phyloP scores from a whole-genome alignment of 78 protist genomes.

The Dictyostelium intermedium region DNA sequence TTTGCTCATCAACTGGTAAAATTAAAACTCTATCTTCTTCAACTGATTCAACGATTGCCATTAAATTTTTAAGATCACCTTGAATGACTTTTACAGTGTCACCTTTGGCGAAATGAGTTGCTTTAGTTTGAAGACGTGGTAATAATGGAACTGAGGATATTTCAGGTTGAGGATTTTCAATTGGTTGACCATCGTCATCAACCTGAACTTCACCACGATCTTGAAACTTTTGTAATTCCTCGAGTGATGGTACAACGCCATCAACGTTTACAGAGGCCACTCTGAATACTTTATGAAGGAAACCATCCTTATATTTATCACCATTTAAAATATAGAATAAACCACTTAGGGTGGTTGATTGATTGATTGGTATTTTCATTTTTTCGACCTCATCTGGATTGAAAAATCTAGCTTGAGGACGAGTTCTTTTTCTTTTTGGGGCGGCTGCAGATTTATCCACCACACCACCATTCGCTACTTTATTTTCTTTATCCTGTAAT shows the following conservation, averaged over 20 bases:
- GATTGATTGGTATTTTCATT: not conserved
- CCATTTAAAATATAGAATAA: conserved; percentile 5
- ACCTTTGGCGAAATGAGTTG: conserved; percentile 57
- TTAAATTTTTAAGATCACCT: conserved; percentile 71
- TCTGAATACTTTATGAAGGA: conserved; percentile 51
- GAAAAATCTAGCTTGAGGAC: conserved; percentile 65
- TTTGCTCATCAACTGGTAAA: conserved; percentile 34
- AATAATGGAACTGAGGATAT: not conserved
- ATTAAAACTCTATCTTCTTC: conserved; percentile 58
- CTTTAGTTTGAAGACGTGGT: conserved; percentile 4
- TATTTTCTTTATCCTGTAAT: not conserved
- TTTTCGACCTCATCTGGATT: conserved; percentile 51
- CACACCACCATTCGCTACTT: not conserved
- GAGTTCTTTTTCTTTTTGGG: conserved; percentile 21
- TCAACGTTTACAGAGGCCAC: not conserved
- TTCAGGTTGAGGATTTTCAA: not conserved
- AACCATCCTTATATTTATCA: conserved; percentile 75
- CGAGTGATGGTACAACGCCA: conserved; percentile 71
- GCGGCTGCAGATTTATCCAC: not conserved
- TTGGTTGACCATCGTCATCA: not conserved
- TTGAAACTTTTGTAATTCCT: conserved; percentile 72
- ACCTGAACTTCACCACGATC: not conserved
- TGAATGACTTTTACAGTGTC: conserved; percentile 74
- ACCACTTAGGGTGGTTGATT: not conserved
- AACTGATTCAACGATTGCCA: conserved; percentile 65